These are phyloP conservation scores for Solanum hybrid DNA, from an alignment of 305 asterid species.

Conservation along the genomic window DNA sequence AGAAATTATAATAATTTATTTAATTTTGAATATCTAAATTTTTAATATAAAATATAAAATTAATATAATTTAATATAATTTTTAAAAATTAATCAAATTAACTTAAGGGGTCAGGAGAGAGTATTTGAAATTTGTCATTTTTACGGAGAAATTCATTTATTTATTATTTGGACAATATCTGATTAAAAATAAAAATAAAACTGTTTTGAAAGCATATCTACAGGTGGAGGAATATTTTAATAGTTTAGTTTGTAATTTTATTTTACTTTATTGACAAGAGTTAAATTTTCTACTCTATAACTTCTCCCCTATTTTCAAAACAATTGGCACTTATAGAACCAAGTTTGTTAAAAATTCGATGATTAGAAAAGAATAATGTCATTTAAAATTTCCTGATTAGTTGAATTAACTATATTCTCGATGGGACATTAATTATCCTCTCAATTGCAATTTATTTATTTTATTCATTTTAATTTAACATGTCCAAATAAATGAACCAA, in stretches of 20 bases:
- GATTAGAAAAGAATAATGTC: neutral
- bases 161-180: neutral
- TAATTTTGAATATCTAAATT: too few relatives aligned
- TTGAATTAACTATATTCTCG: neutral
- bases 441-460: neutral
- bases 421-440: neutral
- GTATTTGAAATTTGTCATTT: neutral
- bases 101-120: neutral
- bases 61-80: too few relatives aligned
- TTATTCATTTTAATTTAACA: neutral
- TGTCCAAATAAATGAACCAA: neutral
- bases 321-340: neutral
- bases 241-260: neutral
- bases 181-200: neutral
- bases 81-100: too few relatives aligned
- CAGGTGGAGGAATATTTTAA: neutral
- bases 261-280: neutral
- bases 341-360: neutral
- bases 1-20: too few relatives aligned
- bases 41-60: too few relatives aligned
- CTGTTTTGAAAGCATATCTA: neutral
- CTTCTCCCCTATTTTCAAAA: neutral
- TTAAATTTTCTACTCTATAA: neutral
- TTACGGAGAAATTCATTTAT: neutral
- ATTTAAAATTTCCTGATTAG: neutral